These are phyloP conservation scores for Clavulina sp. DNA, from an alignment of 768 basidiomycete species.

Conservation along the genomic window DNA sequence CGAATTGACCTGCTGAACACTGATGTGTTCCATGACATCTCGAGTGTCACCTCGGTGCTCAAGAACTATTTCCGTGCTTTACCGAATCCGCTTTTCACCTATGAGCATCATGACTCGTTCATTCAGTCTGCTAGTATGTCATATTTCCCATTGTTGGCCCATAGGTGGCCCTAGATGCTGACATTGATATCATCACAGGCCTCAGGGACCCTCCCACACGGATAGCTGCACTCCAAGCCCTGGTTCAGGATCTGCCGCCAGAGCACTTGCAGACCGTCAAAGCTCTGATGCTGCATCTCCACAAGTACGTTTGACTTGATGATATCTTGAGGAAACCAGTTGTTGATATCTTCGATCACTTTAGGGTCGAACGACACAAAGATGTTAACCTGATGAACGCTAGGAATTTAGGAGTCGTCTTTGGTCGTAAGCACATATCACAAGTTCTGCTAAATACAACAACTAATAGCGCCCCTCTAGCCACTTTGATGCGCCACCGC, in stretches of 20 bases:
- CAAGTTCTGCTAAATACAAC: neutral
- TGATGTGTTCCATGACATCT: conserved; percentile 92
- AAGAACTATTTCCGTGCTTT: conserved; percentile 93
- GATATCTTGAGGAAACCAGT: neutral
- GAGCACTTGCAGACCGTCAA: conserved; percentile 80
- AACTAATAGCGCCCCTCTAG: conserved; percentile 23
- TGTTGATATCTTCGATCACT: conserved; percentile 3
- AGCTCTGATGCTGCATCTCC: conserved; percentile 69
- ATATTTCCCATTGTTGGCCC: neutral
- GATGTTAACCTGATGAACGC: conserved; percentile 84
- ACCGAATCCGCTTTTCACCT: conserved; percentile 80
- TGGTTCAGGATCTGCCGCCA: conserved; percentile 61
- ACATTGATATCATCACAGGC: conserved; percentile 10
- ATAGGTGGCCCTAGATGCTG: neutral
- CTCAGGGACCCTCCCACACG: conserved; percentile 47
- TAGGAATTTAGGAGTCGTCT: conserved; percentile 90
- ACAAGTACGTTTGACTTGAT: conserved; percentile 37
- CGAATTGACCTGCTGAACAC: conserved; percentile 76
- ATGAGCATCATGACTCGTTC: conserved; percentile 80
- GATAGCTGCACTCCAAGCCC: conserved; percentile 39
- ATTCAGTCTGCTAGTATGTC: conserved; percentile 48
- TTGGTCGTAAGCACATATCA: conserved; percentile 78
- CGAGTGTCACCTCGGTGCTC: conserved; percentile 87
- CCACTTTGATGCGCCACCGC: conserved; percentile 82
- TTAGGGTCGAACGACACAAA: conserved; percentile 42